Base-by-base conservation (phyloP, 306 rosid species). In the Inga leiocalycina region DNA sequence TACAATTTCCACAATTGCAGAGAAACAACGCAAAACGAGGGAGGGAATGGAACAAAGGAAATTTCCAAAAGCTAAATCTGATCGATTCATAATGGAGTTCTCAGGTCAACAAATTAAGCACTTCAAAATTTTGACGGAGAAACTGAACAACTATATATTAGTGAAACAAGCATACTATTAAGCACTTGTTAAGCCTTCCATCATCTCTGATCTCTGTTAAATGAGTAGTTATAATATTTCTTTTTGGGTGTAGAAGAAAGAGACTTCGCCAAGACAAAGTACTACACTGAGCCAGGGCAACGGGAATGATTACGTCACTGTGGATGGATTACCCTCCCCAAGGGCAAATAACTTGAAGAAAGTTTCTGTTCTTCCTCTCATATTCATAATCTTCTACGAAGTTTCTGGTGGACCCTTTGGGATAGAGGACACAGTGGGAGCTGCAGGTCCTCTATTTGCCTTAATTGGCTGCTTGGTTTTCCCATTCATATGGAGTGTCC, bases 241-340 rank as follows among this genome's bases (percentile, higher is more conserved):
- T 51, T 56, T 72, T 43, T 71, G 75, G 54, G 39, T 90, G 91
- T 88, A 93, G 98, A 91, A 89, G 80, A 61, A 88, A 39, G 88
- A 92, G 81, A 70, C 45, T 80, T 30, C 88, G 16, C 79, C 78
- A 45, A 84, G 8, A 77, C 17, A 86, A 87, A 87, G 84, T 43
- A 39, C 41, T 82, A 72, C 87, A 78, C 92, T 93, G 98, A 91
- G 95, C 84, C 88, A 83, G 64, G 2, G 54, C 81, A 73, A 79
- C 44, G 79, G 82, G 46, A 85, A 59, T 43, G 89, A 73, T 51
- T 87, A 90, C 24, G 88, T 84, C 14, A 15, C 92, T 0, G 82
- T 92, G 14, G 88, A 83, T 59, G 99, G 89, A 49, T 67, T 45
- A 37, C 89, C 89, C 80, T 32, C 91, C 59, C 83, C 89, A 10